Base-by-base conservation (phyloP, 2,329 filamentous ascomycete genomes). In the Purpureocillium lavendulum region DNA sequence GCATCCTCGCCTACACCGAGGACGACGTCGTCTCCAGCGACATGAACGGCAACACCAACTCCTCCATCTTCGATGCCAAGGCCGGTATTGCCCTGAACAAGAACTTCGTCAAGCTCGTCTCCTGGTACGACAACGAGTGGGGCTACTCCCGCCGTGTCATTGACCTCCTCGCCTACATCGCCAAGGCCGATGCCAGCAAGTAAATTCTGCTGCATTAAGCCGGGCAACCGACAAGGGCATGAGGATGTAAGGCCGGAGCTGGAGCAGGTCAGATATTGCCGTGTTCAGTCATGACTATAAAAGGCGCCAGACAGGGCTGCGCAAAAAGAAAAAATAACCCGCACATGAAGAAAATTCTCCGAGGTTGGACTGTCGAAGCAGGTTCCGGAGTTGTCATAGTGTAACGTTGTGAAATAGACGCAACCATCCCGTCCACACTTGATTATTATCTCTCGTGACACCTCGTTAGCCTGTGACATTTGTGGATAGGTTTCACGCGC, bases 121-220 rank as follows among this genome's bases (percentile, higher is more conserved):
- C 82, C 59, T 97, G 90, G 92, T 95, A 95, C 73, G 88, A 95
- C 79, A 97, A 97, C 79, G 90, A 97, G 81, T 96, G 89, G 88
- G 92, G 89, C 62, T 97, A 98, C 84, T 94, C 86, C 69, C 89
- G 89, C 75, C 92, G 85, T 80, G 85, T 89, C 59, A 73, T 89
- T 55, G 85, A 92, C 71, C 84, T 92, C 58, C 64, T 79, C 64
- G 73, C 75, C 69, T 84, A 88, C 75, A 77, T 89, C 58, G 73
- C 84, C 68, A 85, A 86, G 76, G 81, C 83, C 50, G 85, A 89
- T 59, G 75, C 61, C 58, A 60, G 64, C 62, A 69, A 75, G 55
- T 74, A 69, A 62, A 49, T 38, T 33, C 14, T 30, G 36, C 38
- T 21, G 15, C 12, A 33, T 30, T 33, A 26, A 10, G 21, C 21